Base-by-base conservation (phyloP, 768 basidiomycete genomes). In the Imleria badia region DNA sequence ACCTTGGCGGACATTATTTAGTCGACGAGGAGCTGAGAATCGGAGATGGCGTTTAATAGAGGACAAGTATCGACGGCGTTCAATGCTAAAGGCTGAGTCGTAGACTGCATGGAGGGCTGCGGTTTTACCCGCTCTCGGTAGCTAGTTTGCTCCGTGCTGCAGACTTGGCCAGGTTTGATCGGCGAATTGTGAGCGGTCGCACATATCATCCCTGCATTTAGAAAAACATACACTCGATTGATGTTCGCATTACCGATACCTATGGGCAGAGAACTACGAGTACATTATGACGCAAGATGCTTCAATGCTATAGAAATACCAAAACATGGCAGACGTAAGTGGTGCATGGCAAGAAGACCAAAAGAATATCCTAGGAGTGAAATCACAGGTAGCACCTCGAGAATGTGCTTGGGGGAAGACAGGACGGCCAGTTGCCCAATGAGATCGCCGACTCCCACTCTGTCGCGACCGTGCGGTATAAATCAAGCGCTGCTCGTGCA, bases 391-490 rank as follows among this genome's bases (percentile, higher is more conserved):
- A 92, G 67, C 89, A 92, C 59, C 89, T 81, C 49, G 90, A 90
- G 71, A 88, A 92, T 10, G 84, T 83, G 69, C 82, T 84, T 1
- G 90, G 90, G 34, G 90, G 89, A 45, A 92, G 79, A 50, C 77
- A 76, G 54, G 81, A 86, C 1, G 90, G 89, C 90, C 90, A 92
- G 55, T 84, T 82, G 11, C 81, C 82, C 31, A 72, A 73, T 14
- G 76, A 67, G 41, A 91, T 75, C 20, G 81, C 75, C 11, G 59
- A 65, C 64, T 92, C 90, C 89, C 90, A 92, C 51, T 84, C 81
- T 5, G 72, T 67, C 5, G 80, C 75, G 54, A 82, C 79, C 14
- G 88, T 78, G 51, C 80, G 77, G 64, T 80, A 81, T 19, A 81
- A 61, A 60, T 81, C 81, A 41, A 80, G 65, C 9, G 76, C 68